Evolutionary conservation across 352 stramenopile genomes (phyloP).

Genomic region (Pythium scleroteichum): DNA sequence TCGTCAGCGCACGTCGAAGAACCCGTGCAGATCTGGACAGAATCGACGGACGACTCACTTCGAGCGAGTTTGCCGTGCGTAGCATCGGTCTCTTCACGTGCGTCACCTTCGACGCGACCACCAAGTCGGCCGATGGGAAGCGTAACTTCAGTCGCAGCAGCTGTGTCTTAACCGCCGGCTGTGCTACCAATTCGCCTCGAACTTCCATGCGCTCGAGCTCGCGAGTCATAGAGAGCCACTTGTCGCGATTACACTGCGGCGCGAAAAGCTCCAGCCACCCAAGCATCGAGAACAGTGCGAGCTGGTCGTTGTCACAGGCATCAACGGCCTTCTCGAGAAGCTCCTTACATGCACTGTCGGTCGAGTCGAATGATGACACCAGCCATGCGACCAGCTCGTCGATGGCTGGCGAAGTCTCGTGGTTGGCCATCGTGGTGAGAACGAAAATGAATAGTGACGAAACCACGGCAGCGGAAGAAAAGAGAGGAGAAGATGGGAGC

Average conservation of each 20-base stretch:
- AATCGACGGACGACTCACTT: background rate
- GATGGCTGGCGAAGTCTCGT: background rate
- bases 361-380: background rate
- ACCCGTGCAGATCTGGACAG: background rate
- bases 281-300: conserved; percentile 8
- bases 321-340: background rate
- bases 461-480: background rate
- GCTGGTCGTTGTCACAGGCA: conserved; percentile 6
- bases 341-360: background rate
- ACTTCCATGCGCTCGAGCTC: conserved; percentile 8
- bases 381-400: conserved; percentile 20
- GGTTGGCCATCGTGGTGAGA: background rate
- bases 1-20: conserved; percentile 15
- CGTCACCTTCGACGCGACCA: background rate
- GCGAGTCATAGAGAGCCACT: conserved; percentile 6
- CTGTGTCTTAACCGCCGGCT: background rate
- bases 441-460: background rate
- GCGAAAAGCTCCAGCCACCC: conserved; percentile 5
- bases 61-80: conserved; percentile 11
- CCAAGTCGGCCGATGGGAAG: background rate
- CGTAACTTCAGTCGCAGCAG: conserved; percentile 9
- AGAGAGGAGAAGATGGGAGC: background rate
- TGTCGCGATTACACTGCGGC: background rate
- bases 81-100: conserved; percentile 14
- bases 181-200: background rate